phyloP scores from a whole-genome alignment of 2,329 filamentous ascomycete species.

The Zasmidium cellare region DNA sequence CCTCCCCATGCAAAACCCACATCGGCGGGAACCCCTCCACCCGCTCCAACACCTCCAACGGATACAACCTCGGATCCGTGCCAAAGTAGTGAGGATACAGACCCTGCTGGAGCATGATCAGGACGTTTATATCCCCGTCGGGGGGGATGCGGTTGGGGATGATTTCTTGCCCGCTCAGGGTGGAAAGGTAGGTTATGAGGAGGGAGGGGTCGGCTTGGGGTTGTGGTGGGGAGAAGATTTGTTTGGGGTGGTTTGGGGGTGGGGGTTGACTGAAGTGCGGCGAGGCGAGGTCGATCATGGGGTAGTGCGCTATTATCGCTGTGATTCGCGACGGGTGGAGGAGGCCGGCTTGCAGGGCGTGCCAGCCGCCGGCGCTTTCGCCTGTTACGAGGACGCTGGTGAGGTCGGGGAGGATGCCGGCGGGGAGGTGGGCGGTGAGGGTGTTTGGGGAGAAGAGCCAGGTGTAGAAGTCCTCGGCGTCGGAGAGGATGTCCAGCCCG shows the following conservation, averaged over 20 bases:
- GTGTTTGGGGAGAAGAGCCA: constrained; percentile 40
- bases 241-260: constrained; percentile 10
- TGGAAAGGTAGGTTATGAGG: constrained; percentile 11
- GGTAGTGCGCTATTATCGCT: constrained; percentile 35
- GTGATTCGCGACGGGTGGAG: constrained; percentile 23
- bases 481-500: constrained; percentile 48
- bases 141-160: constrained; percentile 11
- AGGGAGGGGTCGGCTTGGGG: constrained; percentile 7
- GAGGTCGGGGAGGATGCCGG: constrained; percentile 27
- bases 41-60: constrained; percentile 33
- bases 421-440: constrained; percentile 21
- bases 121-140: constrained; percentile 16
- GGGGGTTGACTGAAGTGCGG: constrained; percentile 15
- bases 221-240: constrained; percentile 10
- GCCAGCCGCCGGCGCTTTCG: constrained; percentile 42
- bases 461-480: constrained; percentile 50
- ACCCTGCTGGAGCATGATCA: constrained; percentile 20
- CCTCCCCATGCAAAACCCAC: constrained; percentile 37
- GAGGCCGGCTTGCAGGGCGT: constrained; percentile 35
- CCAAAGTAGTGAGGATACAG: constrained; percentile 15
- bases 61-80: constrained; percentile 24
- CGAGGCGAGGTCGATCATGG: constrained; percentile 31
- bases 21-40: constrained; percentile 28
- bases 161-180: constrained; percentile 11
- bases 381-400: constrained; percentile 33